These are phyloP conservation scores for Hsuehochloa calcarea DNA, from an alignment of 176 grass and related monocot species.

Conservation along the genomic window DNA sequence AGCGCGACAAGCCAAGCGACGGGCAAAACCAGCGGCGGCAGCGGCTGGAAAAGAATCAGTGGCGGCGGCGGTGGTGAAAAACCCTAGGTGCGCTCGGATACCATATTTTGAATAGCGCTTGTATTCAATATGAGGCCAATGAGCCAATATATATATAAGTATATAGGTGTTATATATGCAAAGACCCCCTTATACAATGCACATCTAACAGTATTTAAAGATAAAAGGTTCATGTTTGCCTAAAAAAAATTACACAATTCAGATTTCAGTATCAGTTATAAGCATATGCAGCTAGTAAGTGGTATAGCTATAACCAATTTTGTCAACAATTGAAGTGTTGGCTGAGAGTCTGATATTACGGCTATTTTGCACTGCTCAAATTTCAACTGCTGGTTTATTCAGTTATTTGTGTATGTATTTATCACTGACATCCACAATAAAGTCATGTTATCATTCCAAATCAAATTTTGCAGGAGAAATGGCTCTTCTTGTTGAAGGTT, in stretches of 20 bases:
- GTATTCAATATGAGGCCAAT: too few species aligned
- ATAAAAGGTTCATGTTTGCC: background rate
- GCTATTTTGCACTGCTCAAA: background rate
- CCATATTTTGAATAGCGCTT: too few species aligned
- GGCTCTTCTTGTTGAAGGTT: slow-evolving; percentile 91
- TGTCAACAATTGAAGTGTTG: background rate
- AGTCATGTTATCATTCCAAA: background rate
- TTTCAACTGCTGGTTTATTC: slow-evolving; percentile 5
- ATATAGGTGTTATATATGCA: too few species aligned
- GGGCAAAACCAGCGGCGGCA: too few species aligned
- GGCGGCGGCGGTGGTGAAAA: too few species aligned
- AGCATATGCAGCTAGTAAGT: background rate
- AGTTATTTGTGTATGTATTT: slow-evolving; percentile 7
- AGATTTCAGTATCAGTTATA: background rate
- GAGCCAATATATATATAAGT: too few species aligned
- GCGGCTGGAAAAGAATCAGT: too few species aligned
- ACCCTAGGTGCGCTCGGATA: too few species aligned
- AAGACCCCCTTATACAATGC: too few species aligned
- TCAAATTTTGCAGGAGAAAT: slow-evolving; percentile 71
- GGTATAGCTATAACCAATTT: background rate
- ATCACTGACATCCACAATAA: background rate
- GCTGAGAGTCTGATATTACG: background rate
- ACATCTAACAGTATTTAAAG: too few species aligned
- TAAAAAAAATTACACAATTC: background rate
- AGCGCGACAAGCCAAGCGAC: too few species aligned